Evolutionary conservation across 164 flowering plant genomes (phyloP).

Genomic region (Brasenia schreberi): DNA sequence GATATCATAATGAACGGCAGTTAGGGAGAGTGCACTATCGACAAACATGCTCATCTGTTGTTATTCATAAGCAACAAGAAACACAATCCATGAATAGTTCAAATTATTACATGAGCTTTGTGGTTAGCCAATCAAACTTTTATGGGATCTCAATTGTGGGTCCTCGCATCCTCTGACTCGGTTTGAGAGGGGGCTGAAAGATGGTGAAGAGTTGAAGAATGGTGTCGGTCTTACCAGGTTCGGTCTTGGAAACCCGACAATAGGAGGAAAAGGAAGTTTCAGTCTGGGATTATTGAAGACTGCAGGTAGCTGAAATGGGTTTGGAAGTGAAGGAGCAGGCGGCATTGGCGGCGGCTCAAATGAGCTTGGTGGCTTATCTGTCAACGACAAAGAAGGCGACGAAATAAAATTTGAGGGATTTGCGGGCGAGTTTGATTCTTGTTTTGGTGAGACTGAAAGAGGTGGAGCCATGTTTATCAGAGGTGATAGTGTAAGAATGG

Average conservation of each 20-base stretch:
- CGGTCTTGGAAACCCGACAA: slow-evolving; percentile 6
- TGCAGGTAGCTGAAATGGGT: slow-evolving; percentile 31
- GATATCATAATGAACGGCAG: too few relatives aligned
- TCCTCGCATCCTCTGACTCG: too few relatives aligned
- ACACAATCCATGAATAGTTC: too few relatives aligned
- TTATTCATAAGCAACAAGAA: too few relatives aligned
- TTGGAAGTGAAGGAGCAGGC: too few relatives aligned
- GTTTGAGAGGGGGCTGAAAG: slow-evolving; percentile 10
- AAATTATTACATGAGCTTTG: too few relatives aligned
- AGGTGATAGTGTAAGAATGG: slow-evolving; percentile 5
- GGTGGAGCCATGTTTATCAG: slow-evolving; percentile 6
- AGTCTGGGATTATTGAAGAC: slow-evolving; percentile 5
- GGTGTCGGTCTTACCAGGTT: slow-evolving; percentile 10
- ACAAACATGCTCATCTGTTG: too few relatives aligned
- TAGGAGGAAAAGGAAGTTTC: slow-evolving; percentile 5
- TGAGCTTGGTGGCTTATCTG: slow-evolving; percentile 15
- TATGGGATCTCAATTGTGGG: too few relatives aligned
- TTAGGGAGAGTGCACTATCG: too few relatives aligned
- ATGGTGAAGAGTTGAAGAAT: slow-evolving; percentile 14
- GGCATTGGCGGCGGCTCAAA: too few relatives aligned
- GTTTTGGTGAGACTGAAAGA: slow-evolving; percentile 1
- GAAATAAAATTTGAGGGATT: slow-evolving; percentile 11
- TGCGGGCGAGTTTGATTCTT: slow-evolving; percentile 2
- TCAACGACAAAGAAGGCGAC: slow-evolving; percentile 9
- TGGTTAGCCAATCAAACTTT: too few relatives aligned